These are phyloP conservation scores for Thuidium tamariscinum DNA, from an alignment of 225 moss, liverwort and hornwort species.

Conservation along the genomic window DNA sequence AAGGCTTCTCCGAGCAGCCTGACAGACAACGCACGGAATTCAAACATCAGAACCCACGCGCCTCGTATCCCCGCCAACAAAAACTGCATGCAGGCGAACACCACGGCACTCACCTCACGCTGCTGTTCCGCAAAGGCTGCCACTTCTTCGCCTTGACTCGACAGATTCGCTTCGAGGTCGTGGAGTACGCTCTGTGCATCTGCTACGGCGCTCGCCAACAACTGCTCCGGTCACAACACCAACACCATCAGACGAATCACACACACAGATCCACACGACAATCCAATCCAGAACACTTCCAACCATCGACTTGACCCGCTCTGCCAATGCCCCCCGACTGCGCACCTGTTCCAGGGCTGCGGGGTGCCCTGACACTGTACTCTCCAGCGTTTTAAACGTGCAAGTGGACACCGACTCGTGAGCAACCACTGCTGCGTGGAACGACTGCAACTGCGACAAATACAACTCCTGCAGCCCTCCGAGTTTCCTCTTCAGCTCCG, in stretches of 20 bases:
- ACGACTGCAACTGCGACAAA: slow-evolving; percentile 39
- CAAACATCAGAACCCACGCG: not conserved
- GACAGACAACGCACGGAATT: not conserved
- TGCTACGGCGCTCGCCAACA: slow-evolving; percentile 56
- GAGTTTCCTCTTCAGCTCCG: slow-evolving; percentile 50
- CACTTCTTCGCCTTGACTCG: slow-evolving; percentile 48
- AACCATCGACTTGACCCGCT: not conserved
- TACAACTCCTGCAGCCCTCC: slow-evolving; percentile 42
- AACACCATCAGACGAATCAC: not conserved
- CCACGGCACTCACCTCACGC: not conserved
- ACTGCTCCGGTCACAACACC: slow-evolving; percentile 13
- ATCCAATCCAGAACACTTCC: not conserved
- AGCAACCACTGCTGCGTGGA: slow-evolving; percentile 37
- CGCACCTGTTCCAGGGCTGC: slow-evolving; percentile 30
- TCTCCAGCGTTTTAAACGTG: slow-evolving; percentile 33
- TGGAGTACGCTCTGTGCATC: slow-evolving; percentile 60
- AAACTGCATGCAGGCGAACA: not conserved
- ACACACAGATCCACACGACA: not conserved
- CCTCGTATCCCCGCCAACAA: not conserved
- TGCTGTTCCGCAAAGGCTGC: not conserved
- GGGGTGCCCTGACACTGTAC: slow-evolving; percentile 30
- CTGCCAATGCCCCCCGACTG: too few species aligned
- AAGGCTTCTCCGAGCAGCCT: slow-evolving; percentile 56
- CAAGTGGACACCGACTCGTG: slow-evolving; percentile 58
- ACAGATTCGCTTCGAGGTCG: slow-evolving; percentile 42